Evolutionary conservation across 441 rosid genomes (phyloP).

Genomic region (Breynia disticha): DNA sequence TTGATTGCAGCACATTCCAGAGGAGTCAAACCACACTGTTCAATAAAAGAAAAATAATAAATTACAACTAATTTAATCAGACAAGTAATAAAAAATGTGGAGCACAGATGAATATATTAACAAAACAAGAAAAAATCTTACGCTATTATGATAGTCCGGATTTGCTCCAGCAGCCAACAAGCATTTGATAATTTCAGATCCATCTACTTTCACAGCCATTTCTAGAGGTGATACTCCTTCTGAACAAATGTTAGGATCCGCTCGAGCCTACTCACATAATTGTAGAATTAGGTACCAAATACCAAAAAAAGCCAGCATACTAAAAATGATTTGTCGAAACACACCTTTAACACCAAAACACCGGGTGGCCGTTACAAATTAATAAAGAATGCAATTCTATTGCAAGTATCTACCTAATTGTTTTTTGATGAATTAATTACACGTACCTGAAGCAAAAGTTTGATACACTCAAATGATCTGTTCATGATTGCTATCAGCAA

Average conservation of each 20-base stretch:
- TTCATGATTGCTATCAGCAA: not conserved
- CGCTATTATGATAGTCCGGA: not conserved
- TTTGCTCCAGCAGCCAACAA: conserved; percentile 6
- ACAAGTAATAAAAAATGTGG: too few species aligned
- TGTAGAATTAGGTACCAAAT: not conserved
- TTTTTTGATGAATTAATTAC: not conserved
- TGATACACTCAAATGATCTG: conserved; percentile 8
- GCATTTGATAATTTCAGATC: conserved; percentile 5
- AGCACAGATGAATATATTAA: too few species aligned
- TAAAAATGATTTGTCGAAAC: not conserved
- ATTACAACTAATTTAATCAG: not conserved
- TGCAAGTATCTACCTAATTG: too few species aligned
- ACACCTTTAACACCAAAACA: too few species aligned
- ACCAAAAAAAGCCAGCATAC: not conserved
- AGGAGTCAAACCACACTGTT: conserved; percentile 11
- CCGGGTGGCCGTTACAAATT: too few species aligned
- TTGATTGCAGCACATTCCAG: conserved; percentile 10
- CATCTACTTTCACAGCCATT: not conserved
- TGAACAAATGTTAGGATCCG: conserved; percentile 5
- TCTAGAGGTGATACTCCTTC: not conserved
- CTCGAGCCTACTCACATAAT: conserved; percentile 3
- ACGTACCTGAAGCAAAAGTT: conserved; percentile 15
- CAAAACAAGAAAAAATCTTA: not conserved
- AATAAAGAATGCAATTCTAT: too few species aligned
- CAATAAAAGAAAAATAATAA: not conserved